A percentile compares a stretch with the other conserved stretches of the same genome.
Conservation (phyloP, 495 filamentous ascomycete genomes). For the Thozetella sp. region DNA sequence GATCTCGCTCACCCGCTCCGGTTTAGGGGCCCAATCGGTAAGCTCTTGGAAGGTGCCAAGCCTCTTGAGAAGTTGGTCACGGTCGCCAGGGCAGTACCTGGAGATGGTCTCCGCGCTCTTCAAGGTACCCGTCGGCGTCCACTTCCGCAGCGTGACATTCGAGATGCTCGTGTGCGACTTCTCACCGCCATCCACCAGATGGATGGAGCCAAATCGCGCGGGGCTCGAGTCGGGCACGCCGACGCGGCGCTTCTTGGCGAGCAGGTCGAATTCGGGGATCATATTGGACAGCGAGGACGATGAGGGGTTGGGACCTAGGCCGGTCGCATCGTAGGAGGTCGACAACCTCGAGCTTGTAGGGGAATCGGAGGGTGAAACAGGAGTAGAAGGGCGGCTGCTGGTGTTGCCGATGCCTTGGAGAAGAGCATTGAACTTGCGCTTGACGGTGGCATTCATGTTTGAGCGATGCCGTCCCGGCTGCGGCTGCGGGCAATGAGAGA, state of each 20-base stretch:
- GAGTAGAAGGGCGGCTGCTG: constrained; percentile 18
- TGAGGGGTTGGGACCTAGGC: not conserved
- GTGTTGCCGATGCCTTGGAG: constrained; percentile 48
- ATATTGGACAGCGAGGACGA: constrained; percentile 2
- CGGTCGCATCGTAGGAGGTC: not conserved
- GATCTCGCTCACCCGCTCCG: constrained; percentile 81
- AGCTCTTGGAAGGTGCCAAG: constrained; percentile 88
- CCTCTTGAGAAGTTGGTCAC: constrained; percentile 77
- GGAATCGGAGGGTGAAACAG: constrained; percentile 11
- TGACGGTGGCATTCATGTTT: constrained; percentile 54
- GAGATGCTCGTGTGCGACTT: constrained; percentile 31
- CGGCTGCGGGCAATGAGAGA: not conserved
- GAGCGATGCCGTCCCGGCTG: not conserved
- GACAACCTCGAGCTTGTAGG: not conserved
- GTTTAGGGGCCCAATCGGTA: constrained; percentile 84
- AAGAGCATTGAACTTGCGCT: constrained; percentile 60
- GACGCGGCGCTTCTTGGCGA: constrained; percentile 50
- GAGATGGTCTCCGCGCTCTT: constrained; percentile 9
- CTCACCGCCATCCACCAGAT: constrained; percentile 7
- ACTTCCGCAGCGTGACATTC: constrained; percentile 43
- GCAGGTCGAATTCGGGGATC: constrained; percentile 23
- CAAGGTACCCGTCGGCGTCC: constrained; percentile 18
- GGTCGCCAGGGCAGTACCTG: constrained; percentile 79
- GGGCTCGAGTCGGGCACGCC: constrained; percentile 20
- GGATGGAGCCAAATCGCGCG: constrained; percentile 10